Conservation (phyloP, 805 yeast species). For the Ogataea pilisensis region DNA sequence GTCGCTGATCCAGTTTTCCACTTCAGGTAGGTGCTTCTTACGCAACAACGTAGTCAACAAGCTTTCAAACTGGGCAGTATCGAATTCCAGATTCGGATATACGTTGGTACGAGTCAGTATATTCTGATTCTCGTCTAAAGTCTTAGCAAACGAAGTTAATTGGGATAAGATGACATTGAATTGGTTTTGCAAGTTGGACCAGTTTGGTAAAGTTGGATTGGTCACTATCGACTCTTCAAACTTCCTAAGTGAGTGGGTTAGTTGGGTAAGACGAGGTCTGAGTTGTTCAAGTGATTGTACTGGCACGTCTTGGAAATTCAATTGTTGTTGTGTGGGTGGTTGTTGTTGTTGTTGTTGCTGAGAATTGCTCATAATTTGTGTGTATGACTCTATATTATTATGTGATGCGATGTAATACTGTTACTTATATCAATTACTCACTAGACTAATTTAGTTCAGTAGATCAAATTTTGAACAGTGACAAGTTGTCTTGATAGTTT, state of each 20-base stretch:
- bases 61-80: slow-evolving; percentile 79
- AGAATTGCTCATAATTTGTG: background rate
- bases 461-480: no score
- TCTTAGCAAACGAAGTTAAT: slow-evolving; percentile 67
- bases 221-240: slow-evolving; percentile 49
- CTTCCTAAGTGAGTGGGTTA: slow-evolving; percentile 56
- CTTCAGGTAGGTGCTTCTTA: slow-evolving; percentile 87
- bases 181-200: slow-evolving; percentile 76
- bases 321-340: slow-evolving; percentile 10
- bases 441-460: no score
- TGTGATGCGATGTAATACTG: no score
- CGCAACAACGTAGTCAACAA: slow-evolving; percentile 78
- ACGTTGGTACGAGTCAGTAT: slow-evolving; percentile 64
- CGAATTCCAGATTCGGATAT: slow-evolving; percentile 81
- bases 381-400: no score
- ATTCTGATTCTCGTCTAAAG: slow-evolving; percentile 58
- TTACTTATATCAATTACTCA: no score
- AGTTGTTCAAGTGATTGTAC: slow-evolving; percentile 59
- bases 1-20: slow-evolving; percentile 72
- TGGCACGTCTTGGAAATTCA: slow-evolving; percentile 42
- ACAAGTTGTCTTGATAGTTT: no score
- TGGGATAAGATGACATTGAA: slow-evolving; percentile 81
- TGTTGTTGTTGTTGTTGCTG: slow-evolving; percentile 4
- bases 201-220: slow-evolving; percentile 39
- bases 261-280: slow-evolving; percentile 56